Percentiles rank a stretch among this genome's conserved stretches.
These are phyloP conservation scores for Crucibulum parvulum DNA, from an alignment of 1,284 basidiomycete genomes.

Conservation along the genomic window DNA sequence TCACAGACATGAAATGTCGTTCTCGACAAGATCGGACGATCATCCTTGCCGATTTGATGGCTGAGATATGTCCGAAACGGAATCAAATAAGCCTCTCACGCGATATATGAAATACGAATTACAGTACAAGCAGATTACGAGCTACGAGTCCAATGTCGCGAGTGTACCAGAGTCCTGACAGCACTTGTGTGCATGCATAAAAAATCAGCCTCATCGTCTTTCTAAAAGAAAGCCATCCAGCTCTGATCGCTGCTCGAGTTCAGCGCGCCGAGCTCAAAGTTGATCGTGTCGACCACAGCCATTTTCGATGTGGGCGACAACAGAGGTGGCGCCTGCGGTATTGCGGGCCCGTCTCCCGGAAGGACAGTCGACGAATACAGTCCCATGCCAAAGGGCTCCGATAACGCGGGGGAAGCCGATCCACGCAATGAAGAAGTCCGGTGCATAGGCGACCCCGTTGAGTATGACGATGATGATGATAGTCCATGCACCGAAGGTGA, in stretches of 20 bases:
- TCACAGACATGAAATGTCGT: not conserved
- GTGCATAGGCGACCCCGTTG: not conserved
- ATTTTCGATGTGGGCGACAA: slow-evolving; percentile 39
- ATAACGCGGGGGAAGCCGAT: not conserved
- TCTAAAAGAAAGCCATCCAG: slow-evolving; percentile 53
- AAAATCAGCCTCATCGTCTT: not conserved
- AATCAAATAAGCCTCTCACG: not conserved
- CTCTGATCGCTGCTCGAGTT: slow-evolving; percentile 45
- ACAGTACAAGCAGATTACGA: not conserved
- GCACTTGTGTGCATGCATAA: not conserved
- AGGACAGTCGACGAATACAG: slow-evolving; percentile 16
- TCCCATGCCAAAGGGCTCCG: not conserved
- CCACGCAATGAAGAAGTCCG: not conserved
- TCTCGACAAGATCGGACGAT: not conserved
- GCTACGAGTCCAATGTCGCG: not conserved
- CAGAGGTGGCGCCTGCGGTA: slow-evolving; percentile 20
- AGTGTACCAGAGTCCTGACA: not conserved
- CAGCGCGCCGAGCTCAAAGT: slow-evolving; percentile 52
- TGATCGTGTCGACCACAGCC: slow-evolving; percentile 47
- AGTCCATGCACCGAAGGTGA: not conserved
- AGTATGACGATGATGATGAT: no score
- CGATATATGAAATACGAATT: not conserved
- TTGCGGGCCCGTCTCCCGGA: slow-evolving; percentile 27
- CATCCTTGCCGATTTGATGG: not conserved
- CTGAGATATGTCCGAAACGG: not conserved